Evolutionary conservation across 768 basidiomycete genomes (phyloP).

Genomic region (Auricularia sp.): DNA sequence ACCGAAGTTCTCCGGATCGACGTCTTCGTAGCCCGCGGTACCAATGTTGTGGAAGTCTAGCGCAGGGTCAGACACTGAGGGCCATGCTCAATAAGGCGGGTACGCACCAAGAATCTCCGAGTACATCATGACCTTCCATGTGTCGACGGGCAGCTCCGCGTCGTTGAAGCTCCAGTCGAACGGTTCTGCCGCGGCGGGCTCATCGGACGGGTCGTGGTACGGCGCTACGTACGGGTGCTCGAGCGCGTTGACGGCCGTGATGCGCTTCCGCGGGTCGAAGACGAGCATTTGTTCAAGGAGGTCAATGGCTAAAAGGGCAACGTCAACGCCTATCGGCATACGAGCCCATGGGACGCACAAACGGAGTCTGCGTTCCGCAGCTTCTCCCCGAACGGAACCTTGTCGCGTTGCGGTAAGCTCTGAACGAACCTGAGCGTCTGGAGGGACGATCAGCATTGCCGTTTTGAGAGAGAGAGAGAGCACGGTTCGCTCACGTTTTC

Average conservation of each 20-base stretch:
- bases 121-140: constrained; percentile 99
- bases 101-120: constrained; percentile 80
- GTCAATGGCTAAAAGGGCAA: constrained; percentile 58
- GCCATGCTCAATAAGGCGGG: no score
- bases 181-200: constrained; percentile 84
- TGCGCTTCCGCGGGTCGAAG: constrained; percentile 94
- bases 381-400: constrained; percentile 91
- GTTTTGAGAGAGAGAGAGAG: neutral
- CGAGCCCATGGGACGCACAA: constrained; percentile 37
- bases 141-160: constrained; percentile 94
- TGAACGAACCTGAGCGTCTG: constrained; percentile 99
- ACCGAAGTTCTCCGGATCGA: neutral
- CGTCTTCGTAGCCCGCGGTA: neutral
- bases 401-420: constrained; percentile 89
- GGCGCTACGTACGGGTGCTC: constrained; percentile 90
- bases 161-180: constrained; percentile 99
- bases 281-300: constrained; percentile 98
- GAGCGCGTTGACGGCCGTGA: constrained; percentile 86
- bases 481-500: constrained; percentile 59
- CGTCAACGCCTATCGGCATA: neutral
- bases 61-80: neutral
- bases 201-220: constrained; percentile 97
- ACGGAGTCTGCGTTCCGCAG: constrained; percentile 79
- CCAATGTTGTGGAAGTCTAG: constrained; percentile 15
- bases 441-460: constrained; percentile 2